Evolutionary conservation across 345 rosid species (phyloP).

Genomic region (Eucalyptus pumila): DNA sequence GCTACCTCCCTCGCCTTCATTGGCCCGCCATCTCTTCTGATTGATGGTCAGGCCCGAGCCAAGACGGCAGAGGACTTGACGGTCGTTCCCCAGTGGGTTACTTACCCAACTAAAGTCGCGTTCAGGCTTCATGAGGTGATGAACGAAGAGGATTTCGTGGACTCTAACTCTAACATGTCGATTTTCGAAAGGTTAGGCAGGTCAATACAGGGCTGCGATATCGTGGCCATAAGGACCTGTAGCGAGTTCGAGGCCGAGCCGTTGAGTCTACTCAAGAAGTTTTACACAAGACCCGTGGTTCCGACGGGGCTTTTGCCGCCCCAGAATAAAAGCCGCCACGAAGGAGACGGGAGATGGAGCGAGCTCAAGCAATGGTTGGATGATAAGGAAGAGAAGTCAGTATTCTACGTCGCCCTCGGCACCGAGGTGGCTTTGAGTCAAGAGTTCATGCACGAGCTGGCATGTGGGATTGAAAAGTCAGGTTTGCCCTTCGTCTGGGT

Average conservation of each 20-base stretch:
- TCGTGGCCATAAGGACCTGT: neutral
- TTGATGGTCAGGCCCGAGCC: neutral
- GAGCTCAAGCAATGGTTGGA: neutral
- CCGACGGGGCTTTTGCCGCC: neutral
- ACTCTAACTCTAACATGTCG: neutral
- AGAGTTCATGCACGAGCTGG: constrained; percentile 1
- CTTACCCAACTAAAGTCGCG: neutral
- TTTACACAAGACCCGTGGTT: neutral
- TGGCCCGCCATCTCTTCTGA: constrained; percentile 1
- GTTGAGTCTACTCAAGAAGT: neutral
- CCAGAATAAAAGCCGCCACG: neutral
- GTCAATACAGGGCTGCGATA: neutral
- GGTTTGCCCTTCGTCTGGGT: constrained; percentile 12
- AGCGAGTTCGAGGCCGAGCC: constrained; percentile 1
- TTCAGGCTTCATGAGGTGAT: neutral
- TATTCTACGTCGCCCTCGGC: constrained; percentile 1
- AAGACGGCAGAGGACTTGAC: constrained; percentile 12
- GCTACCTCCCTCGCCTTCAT: neutral
- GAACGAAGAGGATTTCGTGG: neutral
- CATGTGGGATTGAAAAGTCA: neutral
- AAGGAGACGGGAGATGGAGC: neutral
- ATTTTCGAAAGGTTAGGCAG: neutral
- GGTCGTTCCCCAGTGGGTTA: constrained; percentile 11
- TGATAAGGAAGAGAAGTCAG: neutral
- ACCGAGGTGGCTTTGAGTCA: neutral